These are phyloP conservation scores for Schizosaccharomyces japonicus DNA, from an alignment of 805 yeast genomes.

Conservation along the genomic window DNA sequence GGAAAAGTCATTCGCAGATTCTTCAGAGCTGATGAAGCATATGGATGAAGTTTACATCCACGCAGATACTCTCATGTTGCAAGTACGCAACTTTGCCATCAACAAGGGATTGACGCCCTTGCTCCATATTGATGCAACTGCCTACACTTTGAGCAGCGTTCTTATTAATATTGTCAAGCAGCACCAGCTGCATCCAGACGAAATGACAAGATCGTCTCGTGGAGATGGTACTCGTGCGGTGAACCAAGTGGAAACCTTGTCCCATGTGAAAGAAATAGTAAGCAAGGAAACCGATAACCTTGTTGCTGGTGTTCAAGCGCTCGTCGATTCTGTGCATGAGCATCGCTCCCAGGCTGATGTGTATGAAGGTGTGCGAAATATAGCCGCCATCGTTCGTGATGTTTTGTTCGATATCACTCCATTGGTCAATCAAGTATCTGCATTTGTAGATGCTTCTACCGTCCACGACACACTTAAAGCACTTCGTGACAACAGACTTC, in stretches of 20 bases:
- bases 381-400: not conserved
- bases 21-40: not conserved
- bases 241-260: not conserved
- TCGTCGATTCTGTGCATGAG: not conserved
- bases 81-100: not conserved
- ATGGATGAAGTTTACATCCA: not conserved
- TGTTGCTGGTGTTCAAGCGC: not conserved
- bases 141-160: not conserved
- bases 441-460: no score
- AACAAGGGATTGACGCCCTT: not conserved
- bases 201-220: not conserved
- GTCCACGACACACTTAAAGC: no score
- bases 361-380: not conserved
- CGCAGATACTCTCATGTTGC: not conserved
- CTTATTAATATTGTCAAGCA: not conserved
- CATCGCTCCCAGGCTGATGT: not conserved
- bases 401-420: not conserved
- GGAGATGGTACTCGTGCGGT: not conserved
- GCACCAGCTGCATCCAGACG: not conserved
- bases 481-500: no score
- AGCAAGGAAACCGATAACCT: not conserved
- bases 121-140: not conserved
- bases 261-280: not conserved
- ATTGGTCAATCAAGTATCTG: no score
- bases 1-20: not conserved